These are phyloP conservation scores for Hyaloscypha hepaticicola DNA, from an alignment of 495 filamentous ascomycete genomes.

Conservation along the genomic window DNA sequence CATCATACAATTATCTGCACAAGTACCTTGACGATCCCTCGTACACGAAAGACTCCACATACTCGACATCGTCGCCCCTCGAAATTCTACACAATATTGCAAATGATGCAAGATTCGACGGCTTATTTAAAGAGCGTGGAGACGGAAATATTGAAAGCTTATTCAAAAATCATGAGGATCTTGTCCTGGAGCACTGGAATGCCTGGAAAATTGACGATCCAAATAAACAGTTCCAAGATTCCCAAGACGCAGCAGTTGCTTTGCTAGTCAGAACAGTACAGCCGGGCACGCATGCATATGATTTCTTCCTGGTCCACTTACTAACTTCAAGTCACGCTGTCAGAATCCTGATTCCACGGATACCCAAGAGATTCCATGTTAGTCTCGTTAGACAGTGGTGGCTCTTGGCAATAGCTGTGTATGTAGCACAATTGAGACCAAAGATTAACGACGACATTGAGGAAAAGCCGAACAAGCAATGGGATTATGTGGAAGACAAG, in stretches of 20 bases:
- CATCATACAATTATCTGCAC: slow-evolving; percentile 73
- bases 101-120: slow-evolving; percentile 53
- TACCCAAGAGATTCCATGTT: slow-evolving; percentile 71
- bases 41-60: slow-evolving; percentile 56
- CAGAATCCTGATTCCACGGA: slow-evolving; percentile 74
- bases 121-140: slow-evolving; percentile 57
- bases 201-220: slow-evolving; percentile 69
- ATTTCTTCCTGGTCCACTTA: slow-evolving; percentile 82
- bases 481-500: slow-evolving; percentile 71
- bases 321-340: slow-evolving; percentile 86
- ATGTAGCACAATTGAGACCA: slow-evolving; percentile 72
- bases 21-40: slow-evolving; percentile 73
- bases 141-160: slow-evolving; percentile 63
- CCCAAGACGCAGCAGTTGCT: slow-evolving; percentile 71
- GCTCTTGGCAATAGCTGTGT: slow-evolving; percentile 76
- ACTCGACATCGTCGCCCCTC: slow-evolving; percentile 54
- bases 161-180: slow-evolving; percentile 66
- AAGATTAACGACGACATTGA: slow-evolving; percentile 65
- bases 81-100: slow-evolving; percentile 66
- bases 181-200: slow-evolving; percentile 83
- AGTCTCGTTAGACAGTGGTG: slow-evolving; percentile 81
- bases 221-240: slow-evolving; percentile 69
- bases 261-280: slow-evolving; percentile 63
- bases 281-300: slow-evolving; percentile 62
- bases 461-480: slow-evolving; percentile 61